Percentiles rank a stretch among this genome's conserved stretches.
Conservation (phyloP, 129 eudicot species). For the Flaveria bidentis region DNA sequence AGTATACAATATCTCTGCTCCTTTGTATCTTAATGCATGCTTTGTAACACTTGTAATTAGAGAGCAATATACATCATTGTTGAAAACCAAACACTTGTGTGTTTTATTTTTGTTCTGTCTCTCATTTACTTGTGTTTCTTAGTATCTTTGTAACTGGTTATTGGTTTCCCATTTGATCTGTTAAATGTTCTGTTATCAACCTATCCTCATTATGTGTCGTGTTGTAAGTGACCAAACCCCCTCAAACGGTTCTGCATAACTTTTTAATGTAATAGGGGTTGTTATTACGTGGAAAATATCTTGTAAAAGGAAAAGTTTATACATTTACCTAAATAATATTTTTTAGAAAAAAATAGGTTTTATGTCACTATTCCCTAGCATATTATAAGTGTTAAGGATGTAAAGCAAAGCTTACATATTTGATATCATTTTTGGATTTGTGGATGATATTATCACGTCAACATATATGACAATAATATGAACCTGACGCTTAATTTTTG, state of each 20-base stretch:
- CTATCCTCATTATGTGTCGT: too few species aligned
- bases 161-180: too few species aligned
- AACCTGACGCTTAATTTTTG: constrained; percentile 15
- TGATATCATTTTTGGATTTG: background rate
- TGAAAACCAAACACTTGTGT: too few species aligned
- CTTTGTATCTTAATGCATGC: too few species aligned
- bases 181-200: too few species aligned
- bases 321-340: background rate
- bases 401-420: background rate
- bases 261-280: constrained; percentile 4
- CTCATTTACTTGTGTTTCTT: too few species aligned
- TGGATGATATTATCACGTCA: background rate
- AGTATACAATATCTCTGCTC: too few species aligned
- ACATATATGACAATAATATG: constrained; percentile 9
- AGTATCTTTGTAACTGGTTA: too few species aligned
- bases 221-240: too few species aligned
- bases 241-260: background rate
- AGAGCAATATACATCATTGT: too few species aligned
- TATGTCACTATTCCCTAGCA: constrained; percentile 12
- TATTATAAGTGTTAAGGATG: background rate
- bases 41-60: too few species aligned
- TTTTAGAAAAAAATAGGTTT: background rate
- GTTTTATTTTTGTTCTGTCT: too few species aligned
- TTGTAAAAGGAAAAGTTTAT: background rate
- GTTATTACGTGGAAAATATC: background rate